Conservation (phyloP, 371 early-diverging fungal species). For the Apophysomyces sp. region DNA sequence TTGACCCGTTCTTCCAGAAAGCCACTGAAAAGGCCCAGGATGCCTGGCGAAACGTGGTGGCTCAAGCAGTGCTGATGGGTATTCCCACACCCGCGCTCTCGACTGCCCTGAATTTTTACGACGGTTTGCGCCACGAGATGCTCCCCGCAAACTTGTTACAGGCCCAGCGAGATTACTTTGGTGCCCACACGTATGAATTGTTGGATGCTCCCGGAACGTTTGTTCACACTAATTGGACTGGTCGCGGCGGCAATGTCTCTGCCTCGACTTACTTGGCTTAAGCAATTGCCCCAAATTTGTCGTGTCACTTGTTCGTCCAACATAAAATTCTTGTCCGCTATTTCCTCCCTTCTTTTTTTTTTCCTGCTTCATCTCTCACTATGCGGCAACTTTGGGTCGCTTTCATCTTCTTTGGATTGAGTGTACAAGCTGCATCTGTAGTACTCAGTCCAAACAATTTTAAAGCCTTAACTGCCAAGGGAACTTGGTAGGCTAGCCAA, state of each 20-base stretch:
- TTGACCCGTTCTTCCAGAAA: slow-evolving; percentile 93
- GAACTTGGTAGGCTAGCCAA: neutral
- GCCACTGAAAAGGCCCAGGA: slow-evolving; percentile 83
- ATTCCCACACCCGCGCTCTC: slow-evolving; percentile 93
- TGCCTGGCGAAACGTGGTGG: slow-evolving; percentile 89
- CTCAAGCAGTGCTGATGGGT: slow-evolving; percentile 80
- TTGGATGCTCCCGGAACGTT: slow-evolving; percentile 65
- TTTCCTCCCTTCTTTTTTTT: neutral
- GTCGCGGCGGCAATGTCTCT: slow-evolving; percentile 79
- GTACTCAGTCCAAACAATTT: neutral
- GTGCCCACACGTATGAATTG: slow-evolving; percentile 95
- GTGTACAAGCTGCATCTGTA: neutral
- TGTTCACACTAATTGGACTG: slow-evolving; percentile 97
- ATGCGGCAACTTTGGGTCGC: neutral
- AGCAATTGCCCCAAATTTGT: slow-evolving; percentile 3
- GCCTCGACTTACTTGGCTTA: slow-evolving; percentile 47
- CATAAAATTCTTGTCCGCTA: neutral
- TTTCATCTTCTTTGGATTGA: neutral
- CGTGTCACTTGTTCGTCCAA: neutral
- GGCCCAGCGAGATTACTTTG: slow-evolving; percentile 99
- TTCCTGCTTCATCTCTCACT: neutral
- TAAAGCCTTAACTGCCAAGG: neutral
- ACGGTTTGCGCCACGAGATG: slow-evolving; percentile 89
- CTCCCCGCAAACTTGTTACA: slow-evolving; percentile 98
- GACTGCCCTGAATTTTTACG: slow-evolving; percentile 95